phyloP scores from a whole-genome alignment of 2,329 filamentous ascomycete genomes.

The Sporothrix luriei region DNA sequence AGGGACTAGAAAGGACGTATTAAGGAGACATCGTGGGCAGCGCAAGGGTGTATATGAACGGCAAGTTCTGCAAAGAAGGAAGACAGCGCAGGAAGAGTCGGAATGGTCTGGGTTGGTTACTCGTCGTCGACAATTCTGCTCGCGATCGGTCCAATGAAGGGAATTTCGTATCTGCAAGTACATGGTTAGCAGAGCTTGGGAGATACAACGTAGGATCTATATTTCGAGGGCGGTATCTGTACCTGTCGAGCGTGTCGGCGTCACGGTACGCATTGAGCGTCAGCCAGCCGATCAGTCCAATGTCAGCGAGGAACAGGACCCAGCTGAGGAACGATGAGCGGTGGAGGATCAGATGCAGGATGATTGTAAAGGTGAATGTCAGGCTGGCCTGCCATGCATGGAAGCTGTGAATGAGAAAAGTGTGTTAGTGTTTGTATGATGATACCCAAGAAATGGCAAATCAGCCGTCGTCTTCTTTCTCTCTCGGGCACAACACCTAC shows the following conservation, averaged over 20 bases:
- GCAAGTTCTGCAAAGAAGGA: conserved; percentile 5
- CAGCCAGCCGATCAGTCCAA: conserved; percentile 75
- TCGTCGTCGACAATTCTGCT: conserved; percentile 92
- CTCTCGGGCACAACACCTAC: conserved; percentile 60
- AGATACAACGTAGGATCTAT: neutral
- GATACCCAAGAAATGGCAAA: neutral
- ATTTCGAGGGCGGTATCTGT: conserved; percentile 35
- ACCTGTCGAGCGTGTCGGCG: conserved; percentile 68
- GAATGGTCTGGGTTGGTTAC: conserved; percentile 34
- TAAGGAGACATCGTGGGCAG: neutral
- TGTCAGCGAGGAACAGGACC: conserved; percentile 75
- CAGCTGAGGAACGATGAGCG: conserved; percentile 85
- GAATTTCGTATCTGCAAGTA: conserved; percentile 71
- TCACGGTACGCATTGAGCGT: conserved; percentile 81
- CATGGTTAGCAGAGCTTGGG: neutral
- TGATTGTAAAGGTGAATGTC: conserved; percentile 72
- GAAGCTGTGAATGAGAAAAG: conserved; percentile 59
- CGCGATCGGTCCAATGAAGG: conserved; percentile 81
- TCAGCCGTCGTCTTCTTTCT: too few relatives aligned
- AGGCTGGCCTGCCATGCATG: conserved; percentile 95
- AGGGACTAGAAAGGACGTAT: neutral
- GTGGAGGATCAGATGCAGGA: conserved; percentile 81
- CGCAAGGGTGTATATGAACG: conserved; percentile 19
- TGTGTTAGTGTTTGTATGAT: neutral
- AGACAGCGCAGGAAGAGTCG: neutral